These are phyloP conservation scores for Hapsidospora chrysogenum DNA, from an alignment of 495 filamentous ascomycete species.

Conservation along the genomic window DNA sequence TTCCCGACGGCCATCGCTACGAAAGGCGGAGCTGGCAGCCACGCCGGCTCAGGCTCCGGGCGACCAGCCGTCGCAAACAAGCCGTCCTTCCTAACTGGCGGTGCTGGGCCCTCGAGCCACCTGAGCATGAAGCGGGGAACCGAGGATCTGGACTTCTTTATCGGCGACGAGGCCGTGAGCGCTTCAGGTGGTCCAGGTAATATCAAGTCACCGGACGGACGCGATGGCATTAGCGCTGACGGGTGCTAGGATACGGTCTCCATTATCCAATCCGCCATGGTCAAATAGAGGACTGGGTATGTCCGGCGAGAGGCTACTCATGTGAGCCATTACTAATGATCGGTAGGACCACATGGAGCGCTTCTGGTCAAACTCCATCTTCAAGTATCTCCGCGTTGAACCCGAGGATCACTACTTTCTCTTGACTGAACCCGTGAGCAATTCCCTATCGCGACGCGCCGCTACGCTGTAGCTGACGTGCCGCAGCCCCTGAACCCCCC, in stretches of 20 bases:
- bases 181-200: slow-evolving; percentile 68
- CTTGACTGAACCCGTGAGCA: slow-evolving; percentile 80
- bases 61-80: slow-evolving; percentile 84
- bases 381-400: slow-evolving; percentile 96
- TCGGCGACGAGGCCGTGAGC: slow-evolving; percentile 86
- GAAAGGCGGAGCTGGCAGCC: slow-evolving; percentile 55
- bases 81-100: slow-evolving; percentile 85
- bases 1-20: slow-evolving; percentile 98
- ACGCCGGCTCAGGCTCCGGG: slow-evolving; percentile 62
- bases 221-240: too few species aligned
- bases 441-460: neutral
- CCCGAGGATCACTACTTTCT: slow-evolving; percentile 98
- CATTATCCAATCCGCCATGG: slow-evolving; percentile 97
- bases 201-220: too few species aligned
- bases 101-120: slow-evolving; percentile 64
- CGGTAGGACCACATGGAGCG: slow-evolving; percentile 89
- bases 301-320: slow-evolving; percentile 3
- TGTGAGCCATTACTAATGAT: neutral
- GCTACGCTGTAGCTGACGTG: slow-evolving; percentile 6
- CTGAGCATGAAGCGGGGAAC: slow-evolving; percentile 86
- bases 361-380: slow-evolving; percentile 99
- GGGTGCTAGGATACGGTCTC: slow-evolving; percentile 87
- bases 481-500: slow-evolving; percentile 87
- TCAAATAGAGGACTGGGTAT: slow-evolving; percentile 94
- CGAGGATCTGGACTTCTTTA: slow-evolving; percentile 97